Base-by-base conservation (phyloP, 2,329 filamentous ascomycete genomes). In the Aspergillus tamarii region DNA sequence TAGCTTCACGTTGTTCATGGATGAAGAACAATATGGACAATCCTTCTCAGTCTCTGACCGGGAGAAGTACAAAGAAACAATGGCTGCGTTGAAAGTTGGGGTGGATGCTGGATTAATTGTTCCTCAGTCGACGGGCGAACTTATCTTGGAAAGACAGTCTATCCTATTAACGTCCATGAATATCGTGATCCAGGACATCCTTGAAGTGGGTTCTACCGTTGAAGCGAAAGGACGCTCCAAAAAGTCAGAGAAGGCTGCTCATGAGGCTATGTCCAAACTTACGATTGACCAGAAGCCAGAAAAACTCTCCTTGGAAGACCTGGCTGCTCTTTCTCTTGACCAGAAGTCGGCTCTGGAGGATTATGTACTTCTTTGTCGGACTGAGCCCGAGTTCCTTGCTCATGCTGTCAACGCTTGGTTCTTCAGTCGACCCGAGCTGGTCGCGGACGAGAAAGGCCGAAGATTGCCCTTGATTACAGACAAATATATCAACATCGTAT, bases 361-460 rank as follows among this genome's bases (percentile, higher is more conserved):
- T 5, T 72, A 75, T 39, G 52, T 84, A 4, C 59, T 34, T 16
- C 60, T 84, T 2, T 66, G 59, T 45, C 60, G 60, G 26, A 63
- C 58, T 1, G 67, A 70, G 54, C 64, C 67, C 19, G 55, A 45
- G 8, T 66, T 61, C 12, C 67, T 70, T 36, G 34, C 48, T 30
- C 64, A 64, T 32, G 59, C 56, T 26, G 64, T 70, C 4, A 66
- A 66, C 7, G 21, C 30, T 11, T 66, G 64, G 58, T 64, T 52
- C 11, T 55, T 56, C 12, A 64, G 39, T 45, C 67, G 63, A 54
- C 67, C 69, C 21, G 55, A 57, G 63, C 72, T 83, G 4, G 62
- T 85, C 0, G 64, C 72, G 0, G 83, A 85, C 57, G 81, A 84
- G 46, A 80, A 78, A 57, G 83, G 83, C 1, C 76, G 78, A 1